A percentile compares a stretch with the other conserved stretches of the same genome.
These are phyloP conservation scores for Endogone sp. DNA, from an alignment of 192 early-diverging fungal species.

Conservation along the genomic window DNA sequence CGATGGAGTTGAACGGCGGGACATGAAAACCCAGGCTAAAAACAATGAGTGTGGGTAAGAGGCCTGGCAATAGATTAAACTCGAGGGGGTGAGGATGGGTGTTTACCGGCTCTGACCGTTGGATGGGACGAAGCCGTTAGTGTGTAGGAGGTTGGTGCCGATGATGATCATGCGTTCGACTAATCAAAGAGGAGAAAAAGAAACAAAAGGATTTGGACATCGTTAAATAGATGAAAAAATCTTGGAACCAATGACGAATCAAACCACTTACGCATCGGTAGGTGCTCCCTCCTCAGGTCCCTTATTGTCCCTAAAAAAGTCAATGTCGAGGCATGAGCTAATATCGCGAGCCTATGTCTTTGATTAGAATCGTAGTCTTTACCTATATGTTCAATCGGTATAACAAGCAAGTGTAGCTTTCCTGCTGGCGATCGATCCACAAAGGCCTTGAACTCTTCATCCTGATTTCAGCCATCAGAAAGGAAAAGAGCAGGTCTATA, in stretches of 20 bases:
- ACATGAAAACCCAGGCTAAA: conserved; percentile 64
- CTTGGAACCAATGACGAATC: no score
- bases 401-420: conserved; percentile 35
- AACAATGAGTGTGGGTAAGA: background rate
- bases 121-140: conserved; percentile 9
- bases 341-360: background rate
- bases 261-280: conserved; percentile 21
- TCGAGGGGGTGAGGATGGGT: background rate
- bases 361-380: no score
- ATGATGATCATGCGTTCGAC: conserved; percentile 25
- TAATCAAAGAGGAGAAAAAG: background rate
- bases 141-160: conserved; percentile 22
- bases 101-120: conserved; percentile 18
- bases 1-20: conserved; percentile 64
- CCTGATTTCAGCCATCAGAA: conserved; percentile 12
- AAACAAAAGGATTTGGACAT: conserved; percentile 9
- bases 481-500: background rate
- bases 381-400: conserved; percentile 33
- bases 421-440: conserved; percentile 35
- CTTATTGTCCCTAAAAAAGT: conserved; percentile 24
- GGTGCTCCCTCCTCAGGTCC: conserved; percentile 18
- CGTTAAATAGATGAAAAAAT: background rate
- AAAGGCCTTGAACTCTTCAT: conserved; percentile 38
- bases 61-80: background rate
- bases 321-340: no score